Conservation (phyloP, 495 filamentous ascomycete genomes). For the Glonium stellatum region DNA sequence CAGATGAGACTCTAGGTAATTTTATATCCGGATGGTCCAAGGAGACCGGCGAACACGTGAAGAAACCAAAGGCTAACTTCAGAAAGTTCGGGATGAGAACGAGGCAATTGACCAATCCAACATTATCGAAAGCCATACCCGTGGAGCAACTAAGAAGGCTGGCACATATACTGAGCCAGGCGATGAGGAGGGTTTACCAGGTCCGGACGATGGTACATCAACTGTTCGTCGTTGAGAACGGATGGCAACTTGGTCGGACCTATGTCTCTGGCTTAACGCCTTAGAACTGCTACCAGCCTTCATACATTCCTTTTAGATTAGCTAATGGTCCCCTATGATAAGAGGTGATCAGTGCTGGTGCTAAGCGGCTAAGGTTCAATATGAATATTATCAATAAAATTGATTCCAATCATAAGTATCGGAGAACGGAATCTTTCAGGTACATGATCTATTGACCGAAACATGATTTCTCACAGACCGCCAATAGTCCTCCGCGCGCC, state of each 20-base stretch:
- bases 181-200: conserved; percentile 43
- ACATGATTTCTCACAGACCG: too few relatives aligned
- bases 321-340: too few relatives aligned
- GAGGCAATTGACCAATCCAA: conserved; percentile 49
- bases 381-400: too few relatives aligned
- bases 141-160: conserved; percentile 39
- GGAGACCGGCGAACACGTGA: background rate
- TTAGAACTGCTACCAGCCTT: too few relatives aligned
- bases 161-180: conserved; percentile 47
- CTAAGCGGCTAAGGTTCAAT: too few relatives aligned
- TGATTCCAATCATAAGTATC: too few relatives aligned
- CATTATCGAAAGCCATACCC: conserved; percentile 43
- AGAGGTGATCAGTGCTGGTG: too few relatives aligned
- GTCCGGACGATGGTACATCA: conserved; percentile 29
- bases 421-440: too few relatives aligned
- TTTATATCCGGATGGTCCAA: conserved; percentile 1
- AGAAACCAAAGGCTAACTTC: background rate
- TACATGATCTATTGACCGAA: too few relatives aligned
- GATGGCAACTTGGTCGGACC: background rate
- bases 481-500: too few relatives aligned
- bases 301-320: too few relatives aligned
- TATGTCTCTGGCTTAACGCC: too few relatives aligned
- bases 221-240: background rate
- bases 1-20: conserved; percentile 47
- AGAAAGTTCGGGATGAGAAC: conserved; percentile 44